These are phyloP conservation scores for Naganishia vishniacii DNA, from an alignment of 768 basidiomycete genomes.

Conservation along the genomic window DNA sequence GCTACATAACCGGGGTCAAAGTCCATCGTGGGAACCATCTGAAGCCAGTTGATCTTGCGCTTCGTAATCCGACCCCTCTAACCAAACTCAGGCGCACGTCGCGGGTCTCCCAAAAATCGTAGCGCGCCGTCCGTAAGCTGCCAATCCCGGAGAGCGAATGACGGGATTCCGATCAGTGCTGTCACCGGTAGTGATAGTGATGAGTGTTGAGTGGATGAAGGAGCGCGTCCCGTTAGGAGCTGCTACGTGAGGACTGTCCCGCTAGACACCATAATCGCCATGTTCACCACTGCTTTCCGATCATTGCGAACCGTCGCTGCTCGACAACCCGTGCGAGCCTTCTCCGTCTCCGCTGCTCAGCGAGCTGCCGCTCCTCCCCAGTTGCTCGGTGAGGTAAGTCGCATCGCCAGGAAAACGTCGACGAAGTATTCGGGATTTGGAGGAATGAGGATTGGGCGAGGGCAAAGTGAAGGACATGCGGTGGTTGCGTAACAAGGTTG, in stretches of 20 bases:
- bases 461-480: no score
- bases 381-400: slow-evolving; percentile 37
- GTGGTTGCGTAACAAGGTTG: no score
- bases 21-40: slow-evolving; percentile 9
- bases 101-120: slow-evolving; percentile 9
- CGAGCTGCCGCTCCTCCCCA: slow-evolving; percentile 44
- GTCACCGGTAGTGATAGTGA: neutral
- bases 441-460: neutral
- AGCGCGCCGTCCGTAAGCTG: slow-evolving; percentile 19
- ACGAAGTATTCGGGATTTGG: neutral
- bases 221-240: neutral
- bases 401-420: neutral
- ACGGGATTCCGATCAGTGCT: neutral
- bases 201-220: neutral
- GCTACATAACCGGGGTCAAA: no score
- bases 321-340: slow-evolving; percentile 28
- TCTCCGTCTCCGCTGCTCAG: slow-evolving; percentile 35
- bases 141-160: slow-evolving; percentile 20
- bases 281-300: slow-evolving; percentile 22
- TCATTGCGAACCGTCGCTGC: slow-evolving; percentile 23
- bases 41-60: neutral
- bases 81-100: neutral
- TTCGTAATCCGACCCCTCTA: neutral
- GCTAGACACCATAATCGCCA: neutral
- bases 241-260: neutral